Conservation (phyloP, 2,329 filamentous ascomycete species). For the Mollisia scopiformis region DNA sequence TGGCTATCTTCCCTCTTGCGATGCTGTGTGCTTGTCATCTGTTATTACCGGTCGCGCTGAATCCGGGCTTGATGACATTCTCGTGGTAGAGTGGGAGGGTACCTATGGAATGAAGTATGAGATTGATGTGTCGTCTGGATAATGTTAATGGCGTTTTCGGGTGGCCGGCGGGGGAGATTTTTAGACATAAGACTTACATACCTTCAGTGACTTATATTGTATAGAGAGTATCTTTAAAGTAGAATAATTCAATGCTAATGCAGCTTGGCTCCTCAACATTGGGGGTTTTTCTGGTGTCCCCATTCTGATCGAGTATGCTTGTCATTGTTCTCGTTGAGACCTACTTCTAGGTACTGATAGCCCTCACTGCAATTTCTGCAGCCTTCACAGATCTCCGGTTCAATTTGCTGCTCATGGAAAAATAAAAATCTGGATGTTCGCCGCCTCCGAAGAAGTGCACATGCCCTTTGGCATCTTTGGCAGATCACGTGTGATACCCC, state of each 20-base stretch:
- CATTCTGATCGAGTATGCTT: too few relatives aligned
- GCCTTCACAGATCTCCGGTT: too few relatives aligned
- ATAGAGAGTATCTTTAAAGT: not conserved
- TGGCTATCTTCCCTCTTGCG: slow-evolving; percentile 76
- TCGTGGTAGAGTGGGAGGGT: slow-evolving; percentile 58
- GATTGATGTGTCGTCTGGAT: not conserved
- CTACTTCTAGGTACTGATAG: too few relatives aligned
- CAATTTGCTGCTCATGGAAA: too few relatives aligned
- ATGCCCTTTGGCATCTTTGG: not conserved
- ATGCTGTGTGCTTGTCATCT: slow-evolving; percentile 70
- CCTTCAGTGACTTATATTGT: not conserved
- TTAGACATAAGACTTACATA: not conserved
- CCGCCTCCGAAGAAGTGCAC: not conserved
- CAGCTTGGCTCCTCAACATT: not conserved
- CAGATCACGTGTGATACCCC: not conserved
- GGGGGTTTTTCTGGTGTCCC: too few relatives aligned
- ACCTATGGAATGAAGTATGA: not conserved
- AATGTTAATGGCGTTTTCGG: not conserved
- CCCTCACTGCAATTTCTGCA: too few relatives aligned
- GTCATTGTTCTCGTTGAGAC: too few relatives aligned
- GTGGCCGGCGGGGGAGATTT: not conserved
- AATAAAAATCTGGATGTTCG: not conserved
- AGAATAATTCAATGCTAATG: not conserved
- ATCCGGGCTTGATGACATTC: slow-evolving; percentile 79
- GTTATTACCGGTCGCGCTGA: slow-evolving; percentile 71